These are phyloP conservation scores for Tanacetum coccineum DNA, from an alignment of 129 eudicot genomes.

Conservation along the genomic window DNA sequence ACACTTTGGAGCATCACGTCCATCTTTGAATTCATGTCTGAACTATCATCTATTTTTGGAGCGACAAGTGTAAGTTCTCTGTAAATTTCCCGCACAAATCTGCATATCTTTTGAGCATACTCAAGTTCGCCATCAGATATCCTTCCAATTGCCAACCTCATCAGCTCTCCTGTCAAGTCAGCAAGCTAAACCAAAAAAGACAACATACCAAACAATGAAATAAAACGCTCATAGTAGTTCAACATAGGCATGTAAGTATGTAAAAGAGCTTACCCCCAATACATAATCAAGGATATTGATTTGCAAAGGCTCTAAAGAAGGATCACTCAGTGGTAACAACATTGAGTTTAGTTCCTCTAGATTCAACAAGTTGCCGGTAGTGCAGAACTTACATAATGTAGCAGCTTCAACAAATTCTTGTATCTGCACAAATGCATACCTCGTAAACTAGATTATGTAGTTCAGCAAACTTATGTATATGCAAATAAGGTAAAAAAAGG, in stretches of 20 bases:
- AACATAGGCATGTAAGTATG: background rate
- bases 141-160: slow-evolving; percentile 94
- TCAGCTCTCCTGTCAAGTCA: slow-evolving; percentile 95
- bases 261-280: slow-evolving; percentile 60
- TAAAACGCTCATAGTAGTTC: background rate
- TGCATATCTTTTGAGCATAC: slow-evolving; percentile 86
- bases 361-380: slow-evolving; percentile 58
- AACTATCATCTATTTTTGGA: slow-evolving; percentile 73
- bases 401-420: slow-evolving; percentile 98
- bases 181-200: slow-evolving; percentile 60
- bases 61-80: slow-evolving; percentile 78
- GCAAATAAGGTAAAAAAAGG: slow-evolving; percentile 8
- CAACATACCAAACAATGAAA: background rate
- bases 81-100: slow-evolving; percentile 84
- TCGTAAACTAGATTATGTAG: slow-evolving; percentile 10
- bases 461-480: background rate
- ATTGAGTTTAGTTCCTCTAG: slow-evolving; percentile 85
- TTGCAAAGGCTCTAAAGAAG: slow-evolving; percentile 88
- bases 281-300: slow-evolving; percentile 86
- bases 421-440: slow-evolving; percentile 42
- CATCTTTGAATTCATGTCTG: slow-evolving; percentile 92
- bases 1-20: slow-evolving; percentile 94
- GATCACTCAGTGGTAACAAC: slow-evolving; percentile 71
- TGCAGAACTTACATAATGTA: slow-evolving; percentile 82
- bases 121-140: slow-evolving; percentile 93